phyloP scores from a whole-genome alignment of 192 early-diverging fungal genomes.

The Coemansia nantahalensis region DNA sequence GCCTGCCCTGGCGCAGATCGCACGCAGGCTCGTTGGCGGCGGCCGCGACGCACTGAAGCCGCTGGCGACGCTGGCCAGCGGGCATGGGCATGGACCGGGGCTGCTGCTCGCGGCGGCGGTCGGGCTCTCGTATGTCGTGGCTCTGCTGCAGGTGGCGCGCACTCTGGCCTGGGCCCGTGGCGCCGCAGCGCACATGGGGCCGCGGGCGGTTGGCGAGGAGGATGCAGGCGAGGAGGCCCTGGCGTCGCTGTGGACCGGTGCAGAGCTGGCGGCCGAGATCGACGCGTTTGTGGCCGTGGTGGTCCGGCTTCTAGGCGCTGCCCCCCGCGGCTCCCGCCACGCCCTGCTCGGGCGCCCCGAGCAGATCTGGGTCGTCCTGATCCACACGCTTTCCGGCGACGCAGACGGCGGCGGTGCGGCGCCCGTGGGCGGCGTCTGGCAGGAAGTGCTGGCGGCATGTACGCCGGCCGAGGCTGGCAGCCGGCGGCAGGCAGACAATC shows the following conservation, averaged over 20 bases:
- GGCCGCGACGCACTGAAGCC: conserved; percentile 4
- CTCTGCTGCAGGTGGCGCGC: conserved; percentile 29
- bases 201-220: conserved; percentile 37
- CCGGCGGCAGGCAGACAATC: neutral
- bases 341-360: conserved; percentile 6
- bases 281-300: conserved; percentile 19
- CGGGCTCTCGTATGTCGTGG: conserved; percentile 20
- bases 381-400: conserved; percentile 22
- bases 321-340: neutral
- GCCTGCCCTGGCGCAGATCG: conserved; percentile 13
- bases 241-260: conserved; percentile 4
- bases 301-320: conserved; percentile 15
- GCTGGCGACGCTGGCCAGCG: conserved; percentile 7
- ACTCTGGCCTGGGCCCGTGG: conserved; percentile 5
- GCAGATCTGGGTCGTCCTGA: conserved; percentile 26
- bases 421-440: conserved; percentile 19
- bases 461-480: neutral
- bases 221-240: conserved; percentile 24
- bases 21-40: conserved; percentile 6
- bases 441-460: conserved; percentile 8
- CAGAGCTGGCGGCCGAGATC: conserved; percentile 21
- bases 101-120: conserved; percentile 12
- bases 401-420: conserved; percentile 1
- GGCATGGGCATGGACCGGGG: neutral
- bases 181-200: conserved; percentile 12